These are phyloP conservation scores for Aspergillus carlsbadensis DNA, from an alignment of 495 filamentous ascomycete species.

Conservation along the genomic window DNA sequence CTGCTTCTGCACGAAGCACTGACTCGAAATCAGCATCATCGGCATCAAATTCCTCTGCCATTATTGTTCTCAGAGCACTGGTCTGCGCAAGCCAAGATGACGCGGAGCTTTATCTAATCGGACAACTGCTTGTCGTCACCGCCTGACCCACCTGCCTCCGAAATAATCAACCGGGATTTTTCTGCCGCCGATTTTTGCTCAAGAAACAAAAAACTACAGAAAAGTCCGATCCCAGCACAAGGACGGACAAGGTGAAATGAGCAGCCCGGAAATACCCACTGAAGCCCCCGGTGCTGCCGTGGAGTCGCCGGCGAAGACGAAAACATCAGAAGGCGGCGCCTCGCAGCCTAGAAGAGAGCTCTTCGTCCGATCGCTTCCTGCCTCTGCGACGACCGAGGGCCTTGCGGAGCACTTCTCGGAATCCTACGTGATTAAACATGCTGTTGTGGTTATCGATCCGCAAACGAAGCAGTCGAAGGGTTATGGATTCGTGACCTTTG, in stretches of 20 bases:
- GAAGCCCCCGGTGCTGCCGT: constrained; percentile 23
- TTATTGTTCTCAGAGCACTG: not conserved
- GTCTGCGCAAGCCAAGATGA: not conserved
- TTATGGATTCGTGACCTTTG: constrained; percentile 95
- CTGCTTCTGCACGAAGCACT: constrained; percentile 48
- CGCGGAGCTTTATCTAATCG: constrained; percentile 14
- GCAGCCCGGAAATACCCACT: constrained; percentile 29
- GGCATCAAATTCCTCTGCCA: constrained; percentile 7
- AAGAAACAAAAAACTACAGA: constrained; percentile 24
- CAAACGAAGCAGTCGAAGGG: constrained; percentile 81
- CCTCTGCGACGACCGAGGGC: constrained; percentile 73
- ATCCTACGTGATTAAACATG: constrained; percentile 91
- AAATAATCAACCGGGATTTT: constrained; percentile 26
- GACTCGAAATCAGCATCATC: constrained; percentile 58
- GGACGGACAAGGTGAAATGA: constrained; percentile 30
- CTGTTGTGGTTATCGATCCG: constrained; percentile 78
- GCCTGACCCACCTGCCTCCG: constrained; percentile 19
- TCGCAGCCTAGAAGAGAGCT: constrained; percentile 62
- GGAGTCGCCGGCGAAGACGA: constrained; percentile 24
- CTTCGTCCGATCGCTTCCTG: constrained; percentile 85
- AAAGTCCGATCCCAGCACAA: constrained; percentile 17
- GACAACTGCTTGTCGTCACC: constrained; percentile 12
- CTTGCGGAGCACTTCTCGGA: constrained; percentile 89
- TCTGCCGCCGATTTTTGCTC: constrained; percentile 48
- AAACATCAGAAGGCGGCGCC: constrained; percentile 21